A percentile compares a stretch with the other conserved stretches of the same genome.
Evolutionary conservation across 352 stramenopile genomes (phyloP).

Genomic region (Globisporangium okanoganense): DNA sequence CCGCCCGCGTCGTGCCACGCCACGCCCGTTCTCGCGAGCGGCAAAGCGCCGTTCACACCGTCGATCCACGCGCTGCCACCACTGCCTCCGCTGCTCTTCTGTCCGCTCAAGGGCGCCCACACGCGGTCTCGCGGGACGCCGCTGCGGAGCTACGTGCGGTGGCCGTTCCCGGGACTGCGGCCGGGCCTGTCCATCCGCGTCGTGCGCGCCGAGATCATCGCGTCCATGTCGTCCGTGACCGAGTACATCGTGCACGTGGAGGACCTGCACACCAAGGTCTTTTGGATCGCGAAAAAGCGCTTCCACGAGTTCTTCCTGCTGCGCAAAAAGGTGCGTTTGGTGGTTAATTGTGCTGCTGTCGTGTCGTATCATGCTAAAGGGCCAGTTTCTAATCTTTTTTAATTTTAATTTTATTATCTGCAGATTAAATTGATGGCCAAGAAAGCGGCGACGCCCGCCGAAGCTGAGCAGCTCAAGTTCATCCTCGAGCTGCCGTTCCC

Average conservation of each 20-base stretch:
- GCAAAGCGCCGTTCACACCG: slow-evolving; percentile 19
- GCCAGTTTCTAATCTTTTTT: background rate
- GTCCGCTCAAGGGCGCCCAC: slow-evolving; percentile 33
- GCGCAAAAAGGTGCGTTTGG: slow-evolving; percentile 45
- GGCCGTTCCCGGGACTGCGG: slow-evolving; percentile 40
- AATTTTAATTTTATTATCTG: background rate
- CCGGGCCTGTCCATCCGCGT: slow-evolving; percentile 70
- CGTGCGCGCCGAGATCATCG: slow-evolving; percentile 53
- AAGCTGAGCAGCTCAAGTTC: slow-evolving; percentile 67
- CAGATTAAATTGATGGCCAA: slow-evolving; percentile 45
- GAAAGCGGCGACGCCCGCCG: slow-evolving; percentile 22
- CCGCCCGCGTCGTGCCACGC: background rate
- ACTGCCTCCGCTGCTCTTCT: slow-evolving; percentile 53
- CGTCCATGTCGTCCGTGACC: slow-evolving; percentile 51
- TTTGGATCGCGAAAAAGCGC: slow-evolving; percentile 81
- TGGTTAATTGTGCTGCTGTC: background rate
- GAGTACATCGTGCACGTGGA: slow-evolving; percentile 78
- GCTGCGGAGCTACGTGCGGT: slow-evolving; percentile 51
- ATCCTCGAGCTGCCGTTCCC: slow-evolving; percentile 75
- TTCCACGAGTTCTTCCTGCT: slow-evolving; percentile 73
- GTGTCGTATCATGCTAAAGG: background rate
- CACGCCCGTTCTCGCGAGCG: slow-evolving; percentile 8
- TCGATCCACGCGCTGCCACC: slow-evolving; percentile 35
- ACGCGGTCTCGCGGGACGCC: slow-evolving; percentile 36
- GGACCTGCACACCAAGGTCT: slow-evolving; percentile 76